Evolutionary conservation across 139 green algal species (phyloP).

Genomic region (Helicosporidium sp.): DNA sequence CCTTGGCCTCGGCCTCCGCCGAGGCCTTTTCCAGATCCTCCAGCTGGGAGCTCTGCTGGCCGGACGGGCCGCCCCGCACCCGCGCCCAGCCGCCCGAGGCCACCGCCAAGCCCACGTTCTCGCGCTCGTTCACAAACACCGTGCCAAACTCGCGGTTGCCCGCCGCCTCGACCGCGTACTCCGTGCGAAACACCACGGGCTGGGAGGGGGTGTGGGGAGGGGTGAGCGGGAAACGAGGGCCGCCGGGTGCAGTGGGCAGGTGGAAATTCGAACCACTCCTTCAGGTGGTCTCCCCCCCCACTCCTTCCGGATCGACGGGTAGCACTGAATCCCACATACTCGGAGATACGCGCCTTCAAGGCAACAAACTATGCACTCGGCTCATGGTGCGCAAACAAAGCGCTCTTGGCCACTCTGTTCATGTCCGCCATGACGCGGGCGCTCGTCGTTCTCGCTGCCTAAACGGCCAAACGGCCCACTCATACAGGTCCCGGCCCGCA

Average conservation of each 20-base stretch:
- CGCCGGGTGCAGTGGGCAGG: background rate
- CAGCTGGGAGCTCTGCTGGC: conserved; percentile 51
- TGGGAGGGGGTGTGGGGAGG: conserved; percentile 7
- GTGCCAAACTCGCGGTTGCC: conserved; percentile 74
- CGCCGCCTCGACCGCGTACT: conserved; percentile 70
- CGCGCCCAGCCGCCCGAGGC: conserved; percentile 60
- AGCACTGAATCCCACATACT: background rate
- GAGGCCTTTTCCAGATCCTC: conserved; percentile 55
- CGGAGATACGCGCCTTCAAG: background rate
- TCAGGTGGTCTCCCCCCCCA: too few species aligned
- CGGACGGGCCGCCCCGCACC: conserved; percentile 31
- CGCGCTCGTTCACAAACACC: conserved; percentile 56
- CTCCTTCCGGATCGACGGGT: too few species aligned
- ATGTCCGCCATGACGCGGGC: too few species aligned
- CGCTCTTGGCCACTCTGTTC: too few species aligned
- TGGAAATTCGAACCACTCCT: too few species aligned
- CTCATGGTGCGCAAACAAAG: too few species aligned
- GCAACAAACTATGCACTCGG: background rate
- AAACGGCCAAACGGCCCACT: too few species aligned
- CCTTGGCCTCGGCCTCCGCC: conserved; percentile 38
- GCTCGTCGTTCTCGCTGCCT: too few species aligned
- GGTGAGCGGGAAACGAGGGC: background rate
- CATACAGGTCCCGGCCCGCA: too few species aligned
- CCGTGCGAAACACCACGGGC: conserved; percentile 66
- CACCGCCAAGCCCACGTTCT: conserved; percentile 58